Conservation (phyloP, 208 protist genomes). For the Eutreptiella sp. region DNA sequence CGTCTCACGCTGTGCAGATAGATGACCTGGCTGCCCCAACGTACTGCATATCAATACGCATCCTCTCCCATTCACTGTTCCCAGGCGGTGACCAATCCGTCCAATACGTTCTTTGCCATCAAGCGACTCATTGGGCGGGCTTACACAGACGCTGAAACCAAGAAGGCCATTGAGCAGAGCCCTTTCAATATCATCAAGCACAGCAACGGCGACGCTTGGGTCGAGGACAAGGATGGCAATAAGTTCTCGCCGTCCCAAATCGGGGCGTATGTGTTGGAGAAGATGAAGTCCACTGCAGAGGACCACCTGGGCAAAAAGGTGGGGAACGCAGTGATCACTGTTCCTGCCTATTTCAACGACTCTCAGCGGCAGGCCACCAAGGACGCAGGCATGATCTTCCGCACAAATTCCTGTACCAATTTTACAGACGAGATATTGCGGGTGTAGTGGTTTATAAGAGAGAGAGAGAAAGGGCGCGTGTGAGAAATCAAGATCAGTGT, state of each 20-base stretch:
- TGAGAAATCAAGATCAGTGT: too few relatives aligned
- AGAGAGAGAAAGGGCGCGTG: too few relatives aligned
- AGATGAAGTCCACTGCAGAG: conserved; percentile 87
- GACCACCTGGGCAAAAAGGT: conserved; percentile 84
- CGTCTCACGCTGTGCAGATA: too few relatives aligned
- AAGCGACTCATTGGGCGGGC: conserved; percentile 37
- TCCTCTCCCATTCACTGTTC: too few relatives aligned
- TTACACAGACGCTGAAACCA: too few relatives aligned
- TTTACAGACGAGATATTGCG: too few relatives aligned
- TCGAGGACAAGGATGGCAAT: conserved; percentile 66
- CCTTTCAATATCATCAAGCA: conserved; percentile 93
- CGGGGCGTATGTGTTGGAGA: conserved; percentile 70
- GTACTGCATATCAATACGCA: too few relatives aligned
- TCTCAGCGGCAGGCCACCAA: conserved; percentile 98
- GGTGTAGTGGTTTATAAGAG: too few relatives aligned
- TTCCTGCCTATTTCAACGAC: conserved; percentile 99
- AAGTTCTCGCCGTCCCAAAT: conserved; percentile 75
- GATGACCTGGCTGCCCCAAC: too few relatives aligned
- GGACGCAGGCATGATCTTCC: conserved; percentile 92
- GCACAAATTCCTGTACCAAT: too few relatives aligned
- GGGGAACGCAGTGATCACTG: conserved; percentile 91
- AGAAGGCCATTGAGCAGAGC: conserved; percentile 87
- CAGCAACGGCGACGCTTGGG: conserved; percentile 89
- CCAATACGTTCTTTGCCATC: conserved; percentile 36
- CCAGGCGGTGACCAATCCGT: conserved; percentile 36